Evolutionary conservation across 2,329 filamentous ascomycete species (phyloP), one percentile per base, ranked within the genome.

Genomic region (Claviceps sp.): DNA sequence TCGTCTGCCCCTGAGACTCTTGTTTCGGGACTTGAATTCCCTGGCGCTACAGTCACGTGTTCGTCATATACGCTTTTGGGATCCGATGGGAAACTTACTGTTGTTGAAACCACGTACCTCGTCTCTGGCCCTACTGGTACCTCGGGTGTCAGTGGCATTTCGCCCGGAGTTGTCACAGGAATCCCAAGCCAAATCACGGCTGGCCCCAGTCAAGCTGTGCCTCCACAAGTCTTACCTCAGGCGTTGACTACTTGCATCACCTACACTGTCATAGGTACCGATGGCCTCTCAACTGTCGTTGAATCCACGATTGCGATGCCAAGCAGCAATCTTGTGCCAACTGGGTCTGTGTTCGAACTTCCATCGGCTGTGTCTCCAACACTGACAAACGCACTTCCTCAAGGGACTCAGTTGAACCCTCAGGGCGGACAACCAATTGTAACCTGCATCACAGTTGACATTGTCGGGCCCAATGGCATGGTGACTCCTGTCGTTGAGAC

Each of bases 381-480:
- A 37, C 42, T 40, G 30, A 53, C 56, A 13, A 41, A 16, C 7
- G 42, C 3, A 18, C 48, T 61, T 36, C 61, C 58, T 1, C 55
- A 58, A 50, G 57, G 60, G 5, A 50, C 53, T 37, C 48, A 56
- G 51, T 24, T 52, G 30, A 51, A 43, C 34, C 51, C 59, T 11
- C 54, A 55, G 16, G 55, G 49, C 52, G 52, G 47, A n/a, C 49
- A 37, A 38, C 56, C 51, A 5, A 52, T 61, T 51, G 64, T 64
- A n/a, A 59, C 59, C 2, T 55, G 61, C 52, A 62, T 65, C 44
- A 68, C 66, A 2, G 58, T 62, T 18, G 52, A 64, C 4, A 52
- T 66, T 36, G 51, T 67, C 14, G 66, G 66, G 11, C 56, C 62
- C 5, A 60, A 68, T 55, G 65, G 66, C 14, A 52, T 60, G 14